A percentile compares a stretch with the other conserved stretches of the same genome.
Evolutionary conservation across 2,329 filamentous ascomycete genomes (phyloP).

Genomic region (Stachybotrys chlorohalonatus): DNA sequence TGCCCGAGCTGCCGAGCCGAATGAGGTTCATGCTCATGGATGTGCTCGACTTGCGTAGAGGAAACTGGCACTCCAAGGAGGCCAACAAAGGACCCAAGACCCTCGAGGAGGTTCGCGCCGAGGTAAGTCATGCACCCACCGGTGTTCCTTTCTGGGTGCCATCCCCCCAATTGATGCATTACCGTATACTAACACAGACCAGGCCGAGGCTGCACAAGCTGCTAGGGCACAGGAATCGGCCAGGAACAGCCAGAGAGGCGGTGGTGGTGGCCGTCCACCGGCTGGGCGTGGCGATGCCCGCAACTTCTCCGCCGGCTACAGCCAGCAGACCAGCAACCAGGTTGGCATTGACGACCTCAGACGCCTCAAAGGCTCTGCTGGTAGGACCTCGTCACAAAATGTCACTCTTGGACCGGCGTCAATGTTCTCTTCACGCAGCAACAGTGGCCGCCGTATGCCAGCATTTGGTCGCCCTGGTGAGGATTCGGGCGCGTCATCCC

Average conservation of each 20-base stretch:
- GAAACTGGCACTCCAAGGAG: conserved; percentile 80
- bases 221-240: conserved; percentile 71
- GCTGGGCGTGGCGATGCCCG: conserved; percentile 81
- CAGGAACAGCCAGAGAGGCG: conserved; percentile 55
- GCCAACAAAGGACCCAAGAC: conserved; percentile 94
- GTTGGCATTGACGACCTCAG: conserved; percentile 88
- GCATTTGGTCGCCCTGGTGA: conserved; percentile 66
- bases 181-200: conserved; percentile 14
- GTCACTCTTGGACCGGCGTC: conserved; percentile 71
- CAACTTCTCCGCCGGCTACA: conserved; percentile 66
- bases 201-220: conserved; percentile 65
- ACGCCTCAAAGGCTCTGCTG: conserved; percentile 60
- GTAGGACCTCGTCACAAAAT: conserved; percentile 53
- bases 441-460: conserved; percentile 75
- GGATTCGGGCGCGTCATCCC: conserved; percentile 79
- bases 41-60: conserved; percentile 71
- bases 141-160: not conserved
- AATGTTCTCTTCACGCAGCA: conserved; percentile 82
- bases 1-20: conserved; percentile 75
- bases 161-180: not conserved
- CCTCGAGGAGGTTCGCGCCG: conserved; percentile 80
- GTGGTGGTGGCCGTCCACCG: conserved; percentile 60
- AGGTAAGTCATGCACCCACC: conserved; percentile 38
- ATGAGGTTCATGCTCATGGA: conserved; percentile 97
- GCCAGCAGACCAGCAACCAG: conserved; percentile 70